Base-by-base conservation (phyloP, 495 filamentous ascomycete genomes). In the Neurospora tetrasperma region DNA sequence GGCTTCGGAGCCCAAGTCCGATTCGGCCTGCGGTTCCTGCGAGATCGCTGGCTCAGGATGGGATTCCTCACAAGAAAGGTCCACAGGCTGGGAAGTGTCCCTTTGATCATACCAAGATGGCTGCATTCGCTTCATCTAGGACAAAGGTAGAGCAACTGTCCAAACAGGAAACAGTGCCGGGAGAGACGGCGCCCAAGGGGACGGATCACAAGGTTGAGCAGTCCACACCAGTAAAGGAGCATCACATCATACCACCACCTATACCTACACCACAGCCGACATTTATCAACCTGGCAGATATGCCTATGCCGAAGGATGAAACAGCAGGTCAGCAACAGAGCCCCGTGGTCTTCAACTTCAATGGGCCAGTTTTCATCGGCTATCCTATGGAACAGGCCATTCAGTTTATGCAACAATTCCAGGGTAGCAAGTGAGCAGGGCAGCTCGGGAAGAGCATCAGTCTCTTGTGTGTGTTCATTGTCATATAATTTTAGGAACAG, bases 321-420 rank as follows among this genome's bases (percentile, higher is more conserved):
- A 78, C 76, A 38, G 69, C 62, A 12, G 74, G 62, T 27, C 54
- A 62, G 11, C 43, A 40, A 54, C 71, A 20, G 74, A 86, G 91
- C 1, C 89, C 89, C 75, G 87, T 96, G 84, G 83, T 93, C 0
- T 96, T 96, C 59, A 81, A 80, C 66, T 79, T 83, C 73, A 94
- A 90, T 31, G 94, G 94, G 0, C 93, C 94, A 0, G 93, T 97
- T 2, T 97, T 97, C 76, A 91, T 97, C 74, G 94, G 93, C 0
- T 97, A 96, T 78, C 87, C 91, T 1, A 86, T 93, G 43, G 93
- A 96, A 73, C 90, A 96, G 78, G 89, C 92, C 20, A 87, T 92
- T 23, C 82, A 83, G 27, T 82, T 97, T 42, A 85, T 97, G 84
- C 88, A 90, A 73, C 86, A 90, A 54, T 86, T 81, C 39, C 83